Percentiles rank a stretch among this genome's conserved stretches.
Conservation (phyloP, 2,329 filamentous ascomycete species). For the Colletotrichum cordylinicola region DNA sequence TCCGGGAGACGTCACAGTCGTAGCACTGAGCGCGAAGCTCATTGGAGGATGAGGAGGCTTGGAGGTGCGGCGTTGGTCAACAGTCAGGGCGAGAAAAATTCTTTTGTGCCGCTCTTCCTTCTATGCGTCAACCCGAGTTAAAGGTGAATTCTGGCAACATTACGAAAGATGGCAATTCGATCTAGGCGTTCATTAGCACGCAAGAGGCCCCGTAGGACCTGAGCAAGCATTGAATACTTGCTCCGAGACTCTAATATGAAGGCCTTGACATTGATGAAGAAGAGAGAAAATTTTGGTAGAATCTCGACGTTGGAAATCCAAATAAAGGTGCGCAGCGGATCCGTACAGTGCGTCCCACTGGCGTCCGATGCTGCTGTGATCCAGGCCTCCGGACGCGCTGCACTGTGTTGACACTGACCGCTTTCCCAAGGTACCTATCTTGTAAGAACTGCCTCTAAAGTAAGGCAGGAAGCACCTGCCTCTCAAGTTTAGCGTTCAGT, state of each 20-base stretch:
- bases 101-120: conserved; percentile 52
- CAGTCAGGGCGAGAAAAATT: background rate
- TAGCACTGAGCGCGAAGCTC: background rate
- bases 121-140: conserved; percentile 50
- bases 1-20: conserved; percentile 46
- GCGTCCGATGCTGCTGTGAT: background rate
- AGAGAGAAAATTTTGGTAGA: conserved; percentile 40
- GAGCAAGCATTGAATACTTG: conserved; percentile 91
- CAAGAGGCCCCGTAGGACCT: conserved; percentile 82
- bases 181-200: conserved; percentile 99
- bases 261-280: conserved; percentile 80
- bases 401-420: background rate
- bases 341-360: background rate
- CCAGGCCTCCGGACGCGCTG: too few species aligned
- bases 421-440: background rate
- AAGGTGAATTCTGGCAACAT: conserved; percentile 66
- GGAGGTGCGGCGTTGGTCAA: background rate
- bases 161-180: conserved; percentile 74
- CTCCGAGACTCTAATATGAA: conserved; percentile 99
- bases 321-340: conserved; percentile 71
- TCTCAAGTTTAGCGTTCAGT: background rate
- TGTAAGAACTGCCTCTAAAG: background rate
- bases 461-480: background rate
- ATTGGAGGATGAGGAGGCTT: too few species aligned
- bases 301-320: conserved; percentile 73